Evolutionary conservation across 1,284 basidiomycete species (phyloP).

Genomic region (Abortiporus biennis): DNA sequence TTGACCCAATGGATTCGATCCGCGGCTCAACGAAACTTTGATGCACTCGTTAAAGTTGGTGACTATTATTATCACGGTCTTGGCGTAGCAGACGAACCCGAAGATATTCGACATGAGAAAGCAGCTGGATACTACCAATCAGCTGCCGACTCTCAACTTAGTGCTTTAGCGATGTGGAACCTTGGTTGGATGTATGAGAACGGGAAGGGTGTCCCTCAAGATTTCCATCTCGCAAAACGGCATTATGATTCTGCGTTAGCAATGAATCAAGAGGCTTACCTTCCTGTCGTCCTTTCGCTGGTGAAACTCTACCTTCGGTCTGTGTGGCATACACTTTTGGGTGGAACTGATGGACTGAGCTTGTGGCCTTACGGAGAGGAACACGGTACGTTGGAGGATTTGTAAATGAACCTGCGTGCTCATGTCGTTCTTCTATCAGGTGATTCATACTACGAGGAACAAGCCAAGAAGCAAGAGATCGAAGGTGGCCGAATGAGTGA

Average conservation of each 20-base stretch:
- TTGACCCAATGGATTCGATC: constrained; percentile 93
- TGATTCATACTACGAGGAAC: constrained; percentile 10
- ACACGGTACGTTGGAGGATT: constrained; percentile 25
- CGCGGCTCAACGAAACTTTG: constrained; percentile 89
- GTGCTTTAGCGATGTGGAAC: constrained; percentile 97
- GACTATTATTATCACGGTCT: constrained; percentile 93
- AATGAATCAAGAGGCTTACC: constrained; percentile 83
- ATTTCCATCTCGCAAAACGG: constrained; percentile 95
- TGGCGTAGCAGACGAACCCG: constrained; percentile 62
- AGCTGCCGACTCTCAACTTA: constrained; percentile 85
- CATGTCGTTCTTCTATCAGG: constrained; percentile 1
- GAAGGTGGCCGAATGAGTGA: constrained; percentile 11
- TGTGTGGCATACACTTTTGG: constrained; percentile 74
- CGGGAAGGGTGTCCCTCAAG: constrained; percentile 88
- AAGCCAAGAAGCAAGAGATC: constrained; percentile 11
- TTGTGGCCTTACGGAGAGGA: constrained; percentile 53
- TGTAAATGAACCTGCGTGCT: neutral
- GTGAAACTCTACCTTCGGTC: constrained; percentile 82
- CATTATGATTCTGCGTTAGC: constrained; percentile 90
- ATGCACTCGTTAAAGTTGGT: constrained; percentile 93
- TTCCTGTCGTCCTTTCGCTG: constrained; percentile 82
- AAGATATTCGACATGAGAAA: constrained; percentile 67
- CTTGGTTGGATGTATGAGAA: constrained; percentile 99
- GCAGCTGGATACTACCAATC: constrained; percentile 93
- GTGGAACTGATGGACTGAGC: constrained; percentile 59